phyloP scores from a whole-genome alignment of 768 basidiomycete genomes.

The Rossbeevera mucosa region DNA sequence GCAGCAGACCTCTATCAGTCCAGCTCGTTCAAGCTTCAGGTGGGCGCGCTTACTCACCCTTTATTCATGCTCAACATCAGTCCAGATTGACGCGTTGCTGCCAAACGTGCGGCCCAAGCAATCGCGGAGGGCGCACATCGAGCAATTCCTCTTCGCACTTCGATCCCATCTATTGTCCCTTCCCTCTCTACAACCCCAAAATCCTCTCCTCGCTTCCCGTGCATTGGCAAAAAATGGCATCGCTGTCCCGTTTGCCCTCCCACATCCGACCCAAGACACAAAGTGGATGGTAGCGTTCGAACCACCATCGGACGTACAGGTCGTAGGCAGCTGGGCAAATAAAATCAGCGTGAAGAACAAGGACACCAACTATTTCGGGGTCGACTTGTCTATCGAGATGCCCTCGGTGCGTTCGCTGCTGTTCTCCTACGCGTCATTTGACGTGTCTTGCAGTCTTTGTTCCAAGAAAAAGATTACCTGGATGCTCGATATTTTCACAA shows the following conservation, averaged over 20 bases:
- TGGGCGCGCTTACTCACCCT: constrained; percentile 24
- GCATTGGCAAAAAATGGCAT: constrained; percentile 50
- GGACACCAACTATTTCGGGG: constrained; percentile 57
- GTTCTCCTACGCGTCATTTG: background rate
- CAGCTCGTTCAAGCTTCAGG: constrained; percentile 81
- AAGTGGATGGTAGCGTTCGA: constrained; percentile 89
- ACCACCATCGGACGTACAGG: constrained; percentile 65
- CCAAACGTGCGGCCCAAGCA: constrained; percentile 67
- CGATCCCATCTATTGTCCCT: constrained; percentile 62
- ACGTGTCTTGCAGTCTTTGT: constrained; percentile 48
- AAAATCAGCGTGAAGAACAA: constrained; percentile 68
- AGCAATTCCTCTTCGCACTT: constrained; percentile 63
- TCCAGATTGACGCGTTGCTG: constrained; percentile 73
- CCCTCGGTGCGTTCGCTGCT: constrained; percentile 53
- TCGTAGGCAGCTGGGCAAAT: constrained; percentile 87
- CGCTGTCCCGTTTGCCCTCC: constrained; percentile 63
- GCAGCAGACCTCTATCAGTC: constrained; percentile 72
- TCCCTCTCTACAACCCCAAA: constrained; percentile 50
- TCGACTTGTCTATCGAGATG: constrained; percentile 87
- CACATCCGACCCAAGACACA: constrained; percentile 68
- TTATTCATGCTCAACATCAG: constrained; percentile 6
- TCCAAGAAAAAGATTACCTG: constrained; percentile 93
- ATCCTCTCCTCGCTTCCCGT: constrained; percentile 64
- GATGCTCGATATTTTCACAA: constrained; percentile 91
- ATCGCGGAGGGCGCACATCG: constrained; percentile 52